Conservation (phyloP, 2,329 filamentous ascomycete genomes). For the Fusarium sp. region DNA sequence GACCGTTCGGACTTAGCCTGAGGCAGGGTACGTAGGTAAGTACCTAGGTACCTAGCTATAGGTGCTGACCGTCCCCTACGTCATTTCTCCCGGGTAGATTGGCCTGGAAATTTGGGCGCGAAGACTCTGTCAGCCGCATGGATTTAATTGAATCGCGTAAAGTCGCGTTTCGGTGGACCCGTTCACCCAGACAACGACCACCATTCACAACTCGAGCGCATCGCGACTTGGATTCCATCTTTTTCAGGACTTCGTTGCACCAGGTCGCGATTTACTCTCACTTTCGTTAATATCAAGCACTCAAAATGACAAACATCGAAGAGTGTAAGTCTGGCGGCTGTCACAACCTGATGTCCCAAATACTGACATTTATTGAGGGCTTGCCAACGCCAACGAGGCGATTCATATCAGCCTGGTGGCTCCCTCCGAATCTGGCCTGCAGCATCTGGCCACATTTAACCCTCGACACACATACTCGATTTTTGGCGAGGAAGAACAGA, state of each 20-base stretch:
- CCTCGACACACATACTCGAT: slow-evolving; percentile 91
- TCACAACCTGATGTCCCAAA: background rate
- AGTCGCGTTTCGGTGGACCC: slow-evolving; percentile 22
- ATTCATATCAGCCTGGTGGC: slow-evolving; percentile 68
- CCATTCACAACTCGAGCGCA: slow-evolving; percentile 12
- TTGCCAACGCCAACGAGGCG: slow-evolving; percentile 68
- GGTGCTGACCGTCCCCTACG: too few relatives aligned
- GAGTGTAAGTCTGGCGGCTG: slow-evolving; percentile 45
- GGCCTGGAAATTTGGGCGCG: slow-evolving; percentile 32
- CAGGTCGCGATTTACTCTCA: background rate
- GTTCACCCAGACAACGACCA: slow-evolving; percentile 18
- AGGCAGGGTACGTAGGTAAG: slow-evolving; percentile 29
- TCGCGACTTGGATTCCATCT: background rate
- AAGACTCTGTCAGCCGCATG: background rate
- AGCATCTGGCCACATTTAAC: slow-evolving; percentile 74
- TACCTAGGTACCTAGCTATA: too few relatives aligned
- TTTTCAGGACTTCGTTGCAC: background rate
- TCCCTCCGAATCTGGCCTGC: slow-evolving; percentile 59
- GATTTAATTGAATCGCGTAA: slow-evolving; percentile 38
- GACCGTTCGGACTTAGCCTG: slow-evolving; percentile 26
- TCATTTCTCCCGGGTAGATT: too few relatives aligned
- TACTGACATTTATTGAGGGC: slow-evolving; percentile 57
- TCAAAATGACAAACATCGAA: slow-evolving; percentile 46
- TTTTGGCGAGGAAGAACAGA: slow-evolving; percentile 90
- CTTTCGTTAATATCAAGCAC: background rate